These are phyloP conservation scores for Ogataea parapolymorpha DNA, from an alignment of 805 yeast species.

Conservation along the genomic window DNA sequence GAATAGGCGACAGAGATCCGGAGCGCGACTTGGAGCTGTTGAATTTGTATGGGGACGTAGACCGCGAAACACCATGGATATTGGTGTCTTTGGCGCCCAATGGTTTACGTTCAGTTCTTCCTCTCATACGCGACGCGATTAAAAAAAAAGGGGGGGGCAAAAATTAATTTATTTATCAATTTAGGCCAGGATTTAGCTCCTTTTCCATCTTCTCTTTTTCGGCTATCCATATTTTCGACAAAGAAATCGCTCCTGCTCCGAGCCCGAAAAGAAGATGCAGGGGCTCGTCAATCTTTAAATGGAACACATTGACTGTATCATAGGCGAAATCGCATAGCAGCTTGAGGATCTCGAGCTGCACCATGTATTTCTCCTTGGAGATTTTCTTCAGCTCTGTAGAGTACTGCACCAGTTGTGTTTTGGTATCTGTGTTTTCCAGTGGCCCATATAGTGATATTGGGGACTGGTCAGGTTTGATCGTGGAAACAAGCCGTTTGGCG, in stretches of 20 bases:
- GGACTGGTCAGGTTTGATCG: slow-evolving; percentile 18
- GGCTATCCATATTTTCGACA: slow-evolving; percentile 30
- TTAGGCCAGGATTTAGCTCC: slow-evolving; percentile 7
- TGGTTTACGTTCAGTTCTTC: slow-evolving; percentile 9
- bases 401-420: slow-evolving; percentile 9
- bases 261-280: slow-evolving; percentile 32
- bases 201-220: slow-evolving; percentile 21
- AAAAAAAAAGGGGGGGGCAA: slow-evolving; percentile 4
- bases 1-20: slow-evolving; percentile 7
- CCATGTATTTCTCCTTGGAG: slow-evolving; percentile 34
- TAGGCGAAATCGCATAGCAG: slow-evolving; percentile 45
- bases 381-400: slow-evolving; percentile 32
- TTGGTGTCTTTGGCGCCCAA: slow-evolving; percentile 12
- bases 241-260: slow-evolving; percentile 31
- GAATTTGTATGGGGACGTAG: slow-evolving; percentile 6
- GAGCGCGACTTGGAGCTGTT: slow-evolving; percentile 10
- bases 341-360: slow-evolving; percentile 40
- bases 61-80: slow-evolving; percentile 8
- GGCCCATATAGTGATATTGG: slow-evolving; percentile 18
- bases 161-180: background rate
- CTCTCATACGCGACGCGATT: slow-evolving; percentile 12
- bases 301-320: slow-evolving; percentile 45
- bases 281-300: slow-evolving; percentile 32
- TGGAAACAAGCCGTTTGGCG: slow-evolving; percentile 35
- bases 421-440: slow-evolving; percentile 8